phyloP scores from a whole-genome alignment of 768 basidiomycete species.

The Russula olivacea region DNA sequence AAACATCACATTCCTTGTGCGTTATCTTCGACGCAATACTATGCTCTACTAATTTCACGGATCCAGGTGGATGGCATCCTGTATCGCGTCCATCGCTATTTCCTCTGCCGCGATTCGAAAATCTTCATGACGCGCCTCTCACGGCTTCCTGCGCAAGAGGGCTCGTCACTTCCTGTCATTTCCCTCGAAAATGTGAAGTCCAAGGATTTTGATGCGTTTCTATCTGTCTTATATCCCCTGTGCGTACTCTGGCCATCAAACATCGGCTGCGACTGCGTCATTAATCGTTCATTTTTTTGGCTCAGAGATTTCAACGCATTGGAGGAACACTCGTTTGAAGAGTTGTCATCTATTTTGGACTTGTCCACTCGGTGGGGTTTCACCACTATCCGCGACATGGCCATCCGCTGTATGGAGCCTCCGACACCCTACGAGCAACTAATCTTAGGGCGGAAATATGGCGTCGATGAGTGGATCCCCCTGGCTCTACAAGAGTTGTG shows the following conservation, averaged over 20 bases:
- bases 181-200: constrained; percentile 9
- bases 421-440: constrained; percentile 8
- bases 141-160: neutral
- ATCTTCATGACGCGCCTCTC: constrained; percentile 6
- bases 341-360: constrained; percentile 15
- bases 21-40: neutral
- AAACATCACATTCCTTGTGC: constrained; percentile 19
- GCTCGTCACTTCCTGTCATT: neutral
- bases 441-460: constrained; percentile 4
- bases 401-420: constrained; percentile 13
- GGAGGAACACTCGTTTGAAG: constrained; percentile 13
- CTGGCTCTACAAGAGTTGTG: constrained; percentile 14
- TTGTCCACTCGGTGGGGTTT: constrained; percentile 21
- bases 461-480: constrained; percentile 14
- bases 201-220: constrained; percentile 20
- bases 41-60: neutral
- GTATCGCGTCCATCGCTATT: constrained; percentile 23
- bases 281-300: neutral
- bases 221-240: constrained; percentile 21
- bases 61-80: constrained; percentile 8
- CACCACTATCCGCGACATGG: constrained; percentile 15
- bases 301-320: constrained; percentile 15
- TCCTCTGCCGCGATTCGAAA: constrained; percentile 19
- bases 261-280: neutral
- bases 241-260: neutral